Conservation (phyloP, 176 grass and related monocot genomes). For the Avena sativa region DNA sequence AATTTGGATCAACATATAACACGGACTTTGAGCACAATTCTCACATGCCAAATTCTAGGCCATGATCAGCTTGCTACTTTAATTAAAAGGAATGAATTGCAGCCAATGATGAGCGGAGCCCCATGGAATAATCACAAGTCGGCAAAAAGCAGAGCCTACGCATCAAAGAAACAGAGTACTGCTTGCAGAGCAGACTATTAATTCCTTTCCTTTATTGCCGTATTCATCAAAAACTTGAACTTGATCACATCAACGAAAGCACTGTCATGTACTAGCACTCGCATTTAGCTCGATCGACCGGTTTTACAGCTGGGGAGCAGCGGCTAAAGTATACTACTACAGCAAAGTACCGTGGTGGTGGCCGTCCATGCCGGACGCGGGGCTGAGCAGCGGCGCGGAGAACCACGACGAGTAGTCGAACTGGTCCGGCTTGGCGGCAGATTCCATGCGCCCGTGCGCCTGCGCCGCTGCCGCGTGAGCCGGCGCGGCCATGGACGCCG, state of each 20-base stretch:
- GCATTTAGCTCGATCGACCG: background rate
- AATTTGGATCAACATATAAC: too few relatives aligned
- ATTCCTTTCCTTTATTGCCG: background rate
- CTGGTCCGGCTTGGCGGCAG: background rate
- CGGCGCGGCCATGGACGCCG: background rate
- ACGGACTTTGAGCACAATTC: background rate
- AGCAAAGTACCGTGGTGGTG: conserved; percentile 23
- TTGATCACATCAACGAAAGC: background rate
- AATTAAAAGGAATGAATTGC: background rate
- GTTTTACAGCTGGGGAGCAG: background rate
- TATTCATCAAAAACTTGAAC: background rate
- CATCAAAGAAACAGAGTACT: background rate
- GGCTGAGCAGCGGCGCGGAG: conserved; percentile 60
- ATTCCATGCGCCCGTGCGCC: background rate
- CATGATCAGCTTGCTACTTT: background rate
- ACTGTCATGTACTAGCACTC: background rate
- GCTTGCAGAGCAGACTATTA: background rate
- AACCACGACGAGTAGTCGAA: conserved; percentile 58
- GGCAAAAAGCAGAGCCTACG: background rate
- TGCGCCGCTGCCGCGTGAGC: background rate
- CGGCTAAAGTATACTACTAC: background rate
- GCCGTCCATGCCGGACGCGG: conserved; percentile 39
- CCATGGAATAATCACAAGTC: background rate
- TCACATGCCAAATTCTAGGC: background rate
- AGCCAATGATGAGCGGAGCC: background rate